phyloP scores from a whole-genome alignment of 2,329 filamentous ascomycete species.

The Pseudocercospora fijiensis region DNA sequence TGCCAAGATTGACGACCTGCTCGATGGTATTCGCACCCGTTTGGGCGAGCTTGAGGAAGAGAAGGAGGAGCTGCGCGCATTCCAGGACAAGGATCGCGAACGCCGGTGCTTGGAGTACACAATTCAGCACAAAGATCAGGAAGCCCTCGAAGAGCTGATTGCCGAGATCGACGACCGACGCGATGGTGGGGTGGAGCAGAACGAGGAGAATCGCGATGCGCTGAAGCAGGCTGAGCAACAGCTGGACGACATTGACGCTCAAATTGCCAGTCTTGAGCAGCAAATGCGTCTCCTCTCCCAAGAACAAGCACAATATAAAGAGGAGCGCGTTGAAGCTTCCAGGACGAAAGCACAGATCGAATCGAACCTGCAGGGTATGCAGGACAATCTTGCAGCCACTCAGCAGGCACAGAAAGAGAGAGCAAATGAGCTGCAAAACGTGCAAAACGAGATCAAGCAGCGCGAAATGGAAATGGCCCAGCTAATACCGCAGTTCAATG shows the following conservation, averaged over 20 bases:
- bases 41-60: constrained; percentile 90
- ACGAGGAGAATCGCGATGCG: constrained; percentile 40
- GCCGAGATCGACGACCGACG: constrained; percentile 80
- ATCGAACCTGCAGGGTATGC: constrained; percentile 75
- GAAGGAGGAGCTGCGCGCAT: constrained; percentile 90
- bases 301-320: constrained; percentile 83
- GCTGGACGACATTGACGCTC: constrained; percentile 71
- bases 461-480: constrained; percentile 74
- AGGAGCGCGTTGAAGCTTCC: constrained; percentile 80
- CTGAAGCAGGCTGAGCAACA: constrained; percentile 76
- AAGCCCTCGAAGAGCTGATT: constrained; percentile 71
- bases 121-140: constrained; percentile 86
- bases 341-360: constrained; percentile 81
- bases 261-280: constrained; percentile 77
- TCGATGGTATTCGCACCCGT: constrained; percentile 88
- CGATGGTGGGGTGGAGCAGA: constrained; percentile 71
- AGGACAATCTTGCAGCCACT: constrained; percentile 76
- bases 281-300: constrained; percentile 81
- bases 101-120: constrained; percentile 91
- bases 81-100: constrained; percentile 92
- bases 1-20: constrained; percentile 86
- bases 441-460: constrained; percentile 70
- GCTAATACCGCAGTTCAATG: constrained; percentile 74
- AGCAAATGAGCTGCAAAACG: constrained; percentile 67
- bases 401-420: constrained; percentile 71